phyloP scores from a whole-genome alignment of 805 yeast species.

The Starmera amethionina region DNA sequence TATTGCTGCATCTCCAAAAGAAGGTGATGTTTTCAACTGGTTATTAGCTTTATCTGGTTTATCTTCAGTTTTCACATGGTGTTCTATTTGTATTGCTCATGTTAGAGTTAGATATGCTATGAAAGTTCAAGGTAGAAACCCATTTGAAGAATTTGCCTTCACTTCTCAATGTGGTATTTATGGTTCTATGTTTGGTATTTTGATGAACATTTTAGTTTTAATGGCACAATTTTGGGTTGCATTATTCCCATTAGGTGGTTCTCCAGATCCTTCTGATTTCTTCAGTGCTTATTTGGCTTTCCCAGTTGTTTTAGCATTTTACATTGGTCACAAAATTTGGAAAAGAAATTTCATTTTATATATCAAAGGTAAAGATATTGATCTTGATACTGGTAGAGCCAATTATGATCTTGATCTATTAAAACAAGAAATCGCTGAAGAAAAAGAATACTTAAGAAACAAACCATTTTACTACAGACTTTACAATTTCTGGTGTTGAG shows the following conservation, averaged over 20 bases:
- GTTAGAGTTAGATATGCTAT: conserved; percentile 55
- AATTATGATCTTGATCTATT: conserved; percentile 47
- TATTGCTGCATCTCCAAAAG: conserved; percentile 48
- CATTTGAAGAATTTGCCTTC: conserved; percentile 57
- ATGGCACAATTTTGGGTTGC: conserved; percentile 80
- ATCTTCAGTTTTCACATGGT: conserved; percentile 76
- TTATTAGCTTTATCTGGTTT: conserved; percentile 68
- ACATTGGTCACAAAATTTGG: conserved; percentile 32
- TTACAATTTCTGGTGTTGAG: conserved; percentile 46
- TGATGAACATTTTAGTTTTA: conserved; percentile 50
- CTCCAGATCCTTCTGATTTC: conserved; percentile 21
- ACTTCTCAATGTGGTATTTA: conserved; percentile 57
- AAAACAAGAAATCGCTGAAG: conserved; percentile 49
- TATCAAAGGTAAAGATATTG: conserved; percentile 39
- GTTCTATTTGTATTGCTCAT: conserved; percentile 58
- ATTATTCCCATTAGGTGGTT: conserved; percentile 24
- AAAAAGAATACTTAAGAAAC: conserved; percentile 37
- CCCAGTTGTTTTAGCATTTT: conserved; percentile 28
- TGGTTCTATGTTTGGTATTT: conserved; percentile 58
- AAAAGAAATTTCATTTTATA: conserved; percentile 29
- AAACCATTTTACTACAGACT: conserved; percentile 36
- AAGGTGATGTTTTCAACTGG: conserved; percentile 61
- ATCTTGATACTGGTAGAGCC: conserved; percentile 55
- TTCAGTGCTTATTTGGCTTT: conserved; percentile 32
- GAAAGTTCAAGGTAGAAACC: conserved; percentile 50